These are phyloP conservation scores for Apiospora koreana DNA, from an alignment of 2,329 filamentous ascomycete species.

Conservation along the genomic window DNA sequence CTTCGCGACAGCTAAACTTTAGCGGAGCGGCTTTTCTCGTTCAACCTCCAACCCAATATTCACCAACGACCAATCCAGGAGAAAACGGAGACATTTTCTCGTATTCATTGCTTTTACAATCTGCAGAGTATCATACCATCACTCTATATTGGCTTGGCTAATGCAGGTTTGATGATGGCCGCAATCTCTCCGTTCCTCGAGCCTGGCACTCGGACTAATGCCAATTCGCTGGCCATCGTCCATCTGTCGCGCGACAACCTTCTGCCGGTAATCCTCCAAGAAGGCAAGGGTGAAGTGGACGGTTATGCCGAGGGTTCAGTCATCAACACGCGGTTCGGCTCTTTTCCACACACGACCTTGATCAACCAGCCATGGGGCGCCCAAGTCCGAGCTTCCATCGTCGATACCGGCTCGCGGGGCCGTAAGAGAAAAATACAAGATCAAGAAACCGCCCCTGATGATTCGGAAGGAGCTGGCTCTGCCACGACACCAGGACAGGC, in stretches of 20 bases:
- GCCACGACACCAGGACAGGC: constrained; percentile 10
- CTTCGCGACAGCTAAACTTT: not conserved
- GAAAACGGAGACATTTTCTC: constrained; percentile 1
- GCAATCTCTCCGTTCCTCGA: constrained; percentile 75
- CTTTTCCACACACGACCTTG: constrained; percentile 78
- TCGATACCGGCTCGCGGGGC: constrained; percentile 89
- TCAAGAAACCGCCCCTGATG: constrained; percentile 45
- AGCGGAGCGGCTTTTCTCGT: not conserved
- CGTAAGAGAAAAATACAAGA: constrained; percentile 62
- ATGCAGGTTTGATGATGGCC: constrained; percentile 32
- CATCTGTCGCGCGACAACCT: constrained; percentile 87
- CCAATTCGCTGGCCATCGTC: constrained; percentile 75
- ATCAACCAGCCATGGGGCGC: constrained; percentile 85
- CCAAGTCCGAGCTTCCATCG: constrained; percentile 84
- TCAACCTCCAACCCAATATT: not conserved
- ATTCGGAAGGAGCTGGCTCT: constrained; percentile 21
- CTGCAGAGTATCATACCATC: not conserved
- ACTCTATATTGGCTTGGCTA: no score
- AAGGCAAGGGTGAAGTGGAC: constrained; percentile 62
- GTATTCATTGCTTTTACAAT: not conserved
- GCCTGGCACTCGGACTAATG: constrained; percentile 61
- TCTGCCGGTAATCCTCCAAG: constrained; percentile 70
- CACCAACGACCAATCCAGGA: constrained; percentile 12
- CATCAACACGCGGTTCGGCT: constrained; percentile 92
- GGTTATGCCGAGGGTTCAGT: constrained; percentile 77